phyloP scores from a whole-genome alignment of 495 filamentous ascomycete genomes.

The Neurospora sp. region DNA sequence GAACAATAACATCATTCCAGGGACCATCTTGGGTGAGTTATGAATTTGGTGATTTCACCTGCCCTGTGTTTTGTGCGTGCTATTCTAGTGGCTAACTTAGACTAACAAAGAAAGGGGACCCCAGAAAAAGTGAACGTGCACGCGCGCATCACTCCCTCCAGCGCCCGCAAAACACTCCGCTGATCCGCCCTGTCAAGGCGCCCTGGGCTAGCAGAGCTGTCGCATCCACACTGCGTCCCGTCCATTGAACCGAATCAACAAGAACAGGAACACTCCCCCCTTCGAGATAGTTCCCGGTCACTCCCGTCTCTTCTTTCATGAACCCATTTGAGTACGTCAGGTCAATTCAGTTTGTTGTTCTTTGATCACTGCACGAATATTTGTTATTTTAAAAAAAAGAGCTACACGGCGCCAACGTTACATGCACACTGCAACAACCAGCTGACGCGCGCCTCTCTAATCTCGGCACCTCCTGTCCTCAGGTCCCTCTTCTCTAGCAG shows the following conservation, averaged over 20 bases:
- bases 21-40: not conserved
- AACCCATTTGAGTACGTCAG: not conserved
- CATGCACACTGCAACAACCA: not conserved
- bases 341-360: not conserved
- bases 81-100: not conserved
- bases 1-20: not conserved
- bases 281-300: not conserved
- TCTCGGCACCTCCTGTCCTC: not conserved
- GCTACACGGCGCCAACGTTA: not conserved
- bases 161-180: not conserved
- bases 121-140: not conserved
- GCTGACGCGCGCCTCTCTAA: conserved; percentile 3
- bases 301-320: not conserved
- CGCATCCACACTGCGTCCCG: not conserved
- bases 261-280: not conserved
- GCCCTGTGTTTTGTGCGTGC: not conserved
- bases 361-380: not conserved
- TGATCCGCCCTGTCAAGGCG: not conserved
- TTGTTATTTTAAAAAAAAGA: not conserved
- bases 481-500: conserved; percentile 16
- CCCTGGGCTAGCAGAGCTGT: not conserved
- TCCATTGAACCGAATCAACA: not conserved
- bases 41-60: not conserved
- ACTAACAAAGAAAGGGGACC: not conserved
- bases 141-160: not conserved